Evolutionary conservation across 768 basidiomycete genomes (phyloP).

Genomic region (Termitomyces sp.): DNA sequence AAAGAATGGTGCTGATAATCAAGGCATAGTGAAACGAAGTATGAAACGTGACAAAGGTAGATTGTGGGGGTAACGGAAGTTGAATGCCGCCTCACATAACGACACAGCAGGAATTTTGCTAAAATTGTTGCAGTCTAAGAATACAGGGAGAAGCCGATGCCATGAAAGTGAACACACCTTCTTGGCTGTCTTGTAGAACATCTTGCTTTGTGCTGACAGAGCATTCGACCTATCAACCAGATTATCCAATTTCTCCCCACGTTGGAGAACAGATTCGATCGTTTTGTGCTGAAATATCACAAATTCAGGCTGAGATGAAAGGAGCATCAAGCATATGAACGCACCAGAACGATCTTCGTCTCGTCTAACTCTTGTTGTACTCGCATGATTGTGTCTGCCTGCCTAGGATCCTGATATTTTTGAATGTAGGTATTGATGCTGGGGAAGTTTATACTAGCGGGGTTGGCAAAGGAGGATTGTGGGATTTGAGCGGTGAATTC

Average conservation of each 20-base stretch:
- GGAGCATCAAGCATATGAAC: constrained; percentile 22
- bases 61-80: not conserved
- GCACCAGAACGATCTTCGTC: constrained; percentile 95
- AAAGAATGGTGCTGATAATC: not conserved
- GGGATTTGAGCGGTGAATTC: constrained; percentile 84
- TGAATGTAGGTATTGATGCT: constrained; percentile 71
- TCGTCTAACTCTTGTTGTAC: constrained; percentile 98
- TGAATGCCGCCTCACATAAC: constrained; percentile 50
- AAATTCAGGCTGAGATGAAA: not conserved
- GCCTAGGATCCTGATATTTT: constrained; percentile 95
- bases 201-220: constrained; percentile 86
- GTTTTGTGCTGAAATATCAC: constrained; percentile 81
- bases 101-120: constrained; percentile 97
- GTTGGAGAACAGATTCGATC: constrained; percentile 92
- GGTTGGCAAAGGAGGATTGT: constrained; percentile 59
- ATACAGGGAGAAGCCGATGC: not conserved
- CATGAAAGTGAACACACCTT: constrained; percentile 53
- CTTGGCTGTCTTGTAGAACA: constrained; percentile 99
- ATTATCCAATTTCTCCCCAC: constrained; percentile 95
- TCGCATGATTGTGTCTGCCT: constrained; percentile 97
- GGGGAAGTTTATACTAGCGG: constrained; percentile 69
- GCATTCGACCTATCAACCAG: constrained; percentile 91
- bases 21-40: constrained; percentile 8
- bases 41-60: constrained; percentile 8
- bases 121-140: constrained; percentile 7